Conservation (phyloP, 768 basidiomycete genomes). For the Rhizopogon roseolus region DNA sequence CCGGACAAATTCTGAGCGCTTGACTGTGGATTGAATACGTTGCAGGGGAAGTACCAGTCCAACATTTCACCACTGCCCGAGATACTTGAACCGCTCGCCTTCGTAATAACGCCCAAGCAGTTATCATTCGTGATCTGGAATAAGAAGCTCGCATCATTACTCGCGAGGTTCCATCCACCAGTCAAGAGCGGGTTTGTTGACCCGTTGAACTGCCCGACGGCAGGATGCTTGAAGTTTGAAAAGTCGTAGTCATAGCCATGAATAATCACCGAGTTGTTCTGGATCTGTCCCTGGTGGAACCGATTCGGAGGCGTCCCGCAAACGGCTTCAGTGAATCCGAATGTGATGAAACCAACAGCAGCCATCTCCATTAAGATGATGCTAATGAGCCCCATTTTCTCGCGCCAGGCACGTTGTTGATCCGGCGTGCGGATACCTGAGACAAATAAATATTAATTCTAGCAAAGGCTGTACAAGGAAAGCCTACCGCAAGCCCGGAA, state of each 20-base stretch:
- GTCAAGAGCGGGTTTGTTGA: slow-evolving; percentile 78
- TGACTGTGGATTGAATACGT: slow-evolving; percentile 72
- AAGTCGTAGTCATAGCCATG: slow-evolving; percentile 95
- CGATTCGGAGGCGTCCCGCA: slow-evolving; percentile 86
- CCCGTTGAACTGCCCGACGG: slow-evolving; percentile 67
- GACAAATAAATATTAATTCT: slow-evolving; percentile 8
- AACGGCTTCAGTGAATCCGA: slow-evolving; percentile 93
- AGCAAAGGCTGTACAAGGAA: background rate
- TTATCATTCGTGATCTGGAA: slow-evolving; percentile 90
- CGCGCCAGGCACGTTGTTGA: slow-evolving; percentile 94
- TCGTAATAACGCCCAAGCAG: slow-evolving; percentile 74
- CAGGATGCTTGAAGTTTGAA: slow-evolving; percentile 79
- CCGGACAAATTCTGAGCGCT: slow-evolving; percentile 64
- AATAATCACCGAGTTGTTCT: slow-evolving; percentile 81
- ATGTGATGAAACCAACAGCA: slow-evolving; percentile 94
- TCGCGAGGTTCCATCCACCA: slow-evolving; percentile 70
- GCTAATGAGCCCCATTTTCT: slow-evolving; percentile 91
- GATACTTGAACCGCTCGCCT: slow-evolving; percentile 68
- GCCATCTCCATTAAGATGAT: slow-evolving; percentile 86
- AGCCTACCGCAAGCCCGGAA: slow-evolving; percentile 71
- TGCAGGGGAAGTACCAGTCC: slow-evolving; percentile 99
- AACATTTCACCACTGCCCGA: slow-evolving; percentile 52
- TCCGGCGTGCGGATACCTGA: slow-evolving; percentile 86
- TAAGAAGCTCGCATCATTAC: slow-evolving; percentile 90
- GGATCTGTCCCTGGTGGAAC: slow-evolving; percentile 75